Percentiles rank a stretch among this genome's conserved stretches.
phyloP scores from a whole-genome alignment of 768 basidiomycete species.

The Boletus vermiculosoides region DNA sequence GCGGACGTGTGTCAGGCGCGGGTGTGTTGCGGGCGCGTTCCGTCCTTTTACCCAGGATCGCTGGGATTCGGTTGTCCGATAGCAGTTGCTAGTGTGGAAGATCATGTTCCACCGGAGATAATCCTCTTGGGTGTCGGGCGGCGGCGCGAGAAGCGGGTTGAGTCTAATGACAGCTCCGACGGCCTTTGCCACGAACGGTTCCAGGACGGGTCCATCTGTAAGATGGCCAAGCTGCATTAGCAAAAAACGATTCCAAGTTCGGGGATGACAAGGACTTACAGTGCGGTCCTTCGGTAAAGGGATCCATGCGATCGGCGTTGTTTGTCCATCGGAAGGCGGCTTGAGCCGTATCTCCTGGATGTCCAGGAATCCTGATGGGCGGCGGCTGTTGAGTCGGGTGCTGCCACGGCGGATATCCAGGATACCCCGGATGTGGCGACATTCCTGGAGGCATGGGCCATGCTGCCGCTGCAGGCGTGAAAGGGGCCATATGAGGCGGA shows the following conservation, averaged over 20 bases:
- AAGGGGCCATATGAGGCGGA: constrained; percentile 14
- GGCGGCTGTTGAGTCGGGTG: constrained; percentile 29
- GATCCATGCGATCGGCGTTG: constrained; percentile 33
- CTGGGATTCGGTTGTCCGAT: constrained; percentile 57
- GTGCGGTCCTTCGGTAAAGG: constrained; percentile 41
- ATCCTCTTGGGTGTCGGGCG: constrained; percentile 41
- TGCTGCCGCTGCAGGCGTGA: constrained; percentile 26
- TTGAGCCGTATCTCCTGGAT: constrained; percentile 24
- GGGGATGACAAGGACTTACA: constrained; percentile 33
- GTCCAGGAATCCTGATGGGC: constrained; percentile 22
- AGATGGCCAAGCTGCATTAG: constrained; percentile 16
- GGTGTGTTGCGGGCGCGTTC: constrained; percentile 62
- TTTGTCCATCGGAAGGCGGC: constrained; percentile 31
- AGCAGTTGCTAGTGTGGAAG: constrained; percentile 57
- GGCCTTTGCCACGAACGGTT: constrained; percentile 52
- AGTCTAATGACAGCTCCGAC: constrained; percentile 48
- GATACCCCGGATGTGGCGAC: constrained; percentile 21
- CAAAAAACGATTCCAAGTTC: not conserved
- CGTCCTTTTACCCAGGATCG: constrained; percentile 70
- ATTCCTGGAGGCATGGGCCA: constrained; percentile 29
- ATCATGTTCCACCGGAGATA: constrained; percentile 77
- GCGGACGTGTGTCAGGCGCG: constrained; percentile 51
- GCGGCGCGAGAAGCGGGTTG: constrained; percentile 62
- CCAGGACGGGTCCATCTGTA: constrained; percentile 69
- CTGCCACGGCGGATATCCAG: constrained; percentile 28